phyloP scores from a whole-genome alignment of 345 rosid species.

The Gossypium turneri region DNA sequence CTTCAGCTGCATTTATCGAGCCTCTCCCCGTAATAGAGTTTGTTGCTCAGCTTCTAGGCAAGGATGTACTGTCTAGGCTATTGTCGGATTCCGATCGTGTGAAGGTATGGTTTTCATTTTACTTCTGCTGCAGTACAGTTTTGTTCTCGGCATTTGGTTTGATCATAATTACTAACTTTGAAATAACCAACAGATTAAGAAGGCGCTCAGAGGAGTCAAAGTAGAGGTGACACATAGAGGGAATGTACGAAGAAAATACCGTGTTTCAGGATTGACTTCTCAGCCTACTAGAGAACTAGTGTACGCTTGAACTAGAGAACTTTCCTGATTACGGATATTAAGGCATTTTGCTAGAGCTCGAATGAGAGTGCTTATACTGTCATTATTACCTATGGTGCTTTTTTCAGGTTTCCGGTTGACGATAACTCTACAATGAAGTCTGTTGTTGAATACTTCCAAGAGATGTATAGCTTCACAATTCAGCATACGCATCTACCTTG shows the following conservation, averaged over 20 bases:
- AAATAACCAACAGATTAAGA: slow-evolving; percentile 58
- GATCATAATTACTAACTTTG: not conserved
- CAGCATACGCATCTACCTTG: slow-evolving; percentile 93
- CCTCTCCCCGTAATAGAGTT: slow-evolving; percentile 95
- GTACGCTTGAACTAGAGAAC: slow-evolving; percentile 36
- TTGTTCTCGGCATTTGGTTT: slow-evolving; percentile 10
- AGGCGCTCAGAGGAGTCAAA: slow-evolving; percentile 92
- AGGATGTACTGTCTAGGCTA: slow-evolving; percentile 73
- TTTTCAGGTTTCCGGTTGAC: slow-evolving; percentile 87
- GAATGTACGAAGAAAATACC: slow-evolving; percentile 84
- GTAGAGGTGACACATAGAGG: slow-evolving; percentile 98
- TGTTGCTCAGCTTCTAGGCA: slow-evolving; percentile 88
- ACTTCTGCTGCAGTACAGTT: not conserved
- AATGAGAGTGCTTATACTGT: not conserved
- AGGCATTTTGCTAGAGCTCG: not conserved
- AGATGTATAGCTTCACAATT: slow-evolving; percentile 97
- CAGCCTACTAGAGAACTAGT: slow-evolving; percentile 96
- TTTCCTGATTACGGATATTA: not conserved
- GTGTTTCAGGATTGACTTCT: slow-evolving; percentile 94
- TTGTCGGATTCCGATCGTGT: slow-evolving; percentile 90
- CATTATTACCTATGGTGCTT: not conserved
- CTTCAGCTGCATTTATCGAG: slow-evolving; percentile 96
- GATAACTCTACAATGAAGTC: slow-evolving; percentile 92
- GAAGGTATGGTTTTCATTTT: slow-evolving; percentile 46
- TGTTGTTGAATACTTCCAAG: slow-evolving; percentile 95